Evolutionary conservation across 371 early-diverging fungal genomes (phyloP).

Genomic region (Rhizomucor miehei): DNA sequence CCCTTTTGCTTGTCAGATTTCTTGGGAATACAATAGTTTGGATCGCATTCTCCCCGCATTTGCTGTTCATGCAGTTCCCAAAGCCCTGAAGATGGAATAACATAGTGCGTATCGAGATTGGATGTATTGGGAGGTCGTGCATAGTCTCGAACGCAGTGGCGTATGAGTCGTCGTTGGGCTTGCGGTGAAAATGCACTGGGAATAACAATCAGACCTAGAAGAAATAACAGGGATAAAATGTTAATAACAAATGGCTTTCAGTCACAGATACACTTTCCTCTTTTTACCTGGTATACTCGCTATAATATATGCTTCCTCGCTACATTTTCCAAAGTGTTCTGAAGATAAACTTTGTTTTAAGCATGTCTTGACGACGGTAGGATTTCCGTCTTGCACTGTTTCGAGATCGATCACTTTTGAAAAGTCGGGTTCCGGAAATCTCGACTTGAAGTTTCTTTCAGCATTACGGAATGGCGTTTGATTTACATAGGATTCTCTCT

Average conservation of each 20-base stretch:
- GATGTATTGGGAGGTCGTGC: constrained; percentile 73
- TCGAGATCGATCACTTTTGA: constrained; percentile 55
- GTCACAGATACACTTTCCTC: too few relatives aligned
- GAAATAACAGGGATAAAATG: too few relatives aligned
- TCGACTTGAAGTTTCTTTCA: constrained; percentile 70
- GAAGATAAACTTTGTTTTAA: constrained; percentile 6
- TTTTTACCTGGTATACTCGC: constrained; percentile 5
- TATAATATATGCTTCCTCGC: not conserved
- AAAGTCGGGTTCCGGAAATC: constrained; percentile 55
- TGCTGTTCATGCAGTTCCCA: constrained; percentile 60
- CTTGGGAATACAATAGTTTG: constrained; percentile 16
- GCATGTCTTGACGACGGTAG: constrained; percentile 14
- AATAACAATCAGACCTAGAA: constrained; percentile 63
- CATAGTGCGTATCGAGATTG: constrained; percentile 83
- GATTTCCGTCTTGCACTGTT: too few relatives aligned
- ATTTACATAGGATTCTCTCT: constrained; percentile 37
- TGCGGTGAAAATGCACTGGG: constrained; percentile 67
- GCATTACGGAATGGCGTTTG: constrained; percentile 77
- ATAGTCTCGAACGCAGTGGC: constrained; percentile 64
- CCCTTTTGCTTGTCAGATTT: constrained; percentile 17
- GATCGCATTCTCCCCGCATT: constrained; percentile 23
- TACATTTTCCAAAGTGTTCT: not conserved
- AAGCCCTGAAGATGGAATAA: constrained; percentile 62
- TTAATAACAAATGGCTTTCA: not conserved
- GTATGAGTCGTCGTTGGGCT: constrained; percentile 65